Base-by-base conservation (phyloP, 371 early-diverging fungal species). In the Thermomucor indicae-seudaticae region DNA sequence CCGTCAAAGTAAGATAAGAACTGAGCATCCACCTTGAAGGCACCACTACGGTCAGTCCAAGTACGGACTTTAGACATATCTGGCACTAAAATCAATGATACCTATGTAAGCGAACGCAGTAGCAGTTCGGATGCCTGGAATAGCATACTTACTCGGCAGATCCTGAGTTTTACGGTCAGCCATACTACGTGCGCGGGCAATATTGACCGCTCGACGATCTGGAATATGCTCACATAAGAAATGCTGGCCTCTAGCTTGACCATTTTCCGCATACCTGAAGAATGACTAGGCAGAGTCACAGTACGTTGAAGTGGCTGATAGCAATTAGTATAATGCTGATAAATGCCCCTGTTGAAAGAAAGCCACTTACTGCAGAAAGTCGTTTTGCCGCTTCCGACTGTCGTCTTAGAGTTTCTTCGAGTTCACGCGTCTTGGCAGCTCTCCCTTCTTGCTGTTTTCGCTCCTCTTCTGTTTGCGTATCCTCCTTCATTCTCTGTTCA, bases 21-120 rank as follows among this genome's bases (percentile, higher is more conserved):
- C 64, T 91, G 86, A 2, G 97, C 97, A 39, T 93, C 91, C 0
- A 95, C 95, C 55, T 84, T 89, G 75, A 93, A 95, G 1, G 89
- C 72, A 34, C 94, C 96, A 4, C 91, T 85, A 22, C 86, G 78
- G 62, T 97, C 97, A 1, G 90, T 92, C 96, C 95, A 97, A 37
- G 79, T 82, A 29, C 97, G 83, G 14, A 90, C 65, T 32, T 83
- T 83, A 14, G 64, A 44, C 11, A 72, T 65, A 39, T 84, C 78
- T 47, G 81, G 79, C 41, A 67, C 55, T 55, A 35, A 16, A 45
- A 42, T 12, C 20, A 20, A 27, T 23, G 28, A 48, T 4, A 10
- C 12, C 1, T 48, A 19, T 3, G 20, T 31, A 16, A 34, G 20
- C 11, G 5, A 24, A 23, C 25, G 39, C 6, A 49, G 12, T 28